Base-by-base conservation (phyloP, 2,329 filamentous ascomycete genomes). In the Monosporascus sp. region DNA sequence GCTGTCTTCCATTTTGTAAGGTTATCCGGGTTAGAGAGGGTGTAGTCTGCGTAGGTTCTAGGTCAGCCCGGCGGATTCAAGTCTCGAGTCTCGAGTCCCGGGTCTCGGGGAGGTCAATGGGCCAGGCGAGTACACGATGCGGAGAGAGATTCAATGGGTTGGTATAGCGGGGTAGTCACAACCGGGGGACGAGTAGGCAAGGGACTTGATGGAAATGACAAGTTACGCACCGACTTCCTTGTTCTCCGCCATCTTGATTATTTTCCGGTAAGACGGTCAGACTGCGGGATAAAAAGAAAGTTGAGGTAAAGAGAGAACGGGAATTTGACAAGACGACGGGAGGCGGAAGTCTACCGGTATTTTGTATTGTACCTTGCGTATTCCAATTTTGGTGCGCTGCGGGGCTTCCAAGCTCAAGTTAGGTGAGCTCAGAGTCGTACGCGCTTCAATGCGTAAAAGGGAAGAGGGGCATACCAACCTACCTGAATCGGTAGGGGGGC, bases 1-100 rank as follows among this genome's bases (percentile, higher is more conserved):
- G 94, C 94, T 62, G 89, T 92, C 86, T 96, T 97, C 83, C 97
- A 97, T 82, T 97, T 99, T 77, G 94, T 97, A 66, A 99, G 83
- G 67, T 91, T 97, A 73, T 95, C 89, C 57, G 89, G 90, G 80
- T 95, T 94, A 74, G 86, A 89, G 73, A 97, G 85, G 63, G 89
- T 83, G 78, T 95, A 92, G 73, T 96, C 90, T 96, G 64, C n/a
- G 47, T 39, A 45, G 27, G 46, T 54, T 35, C 46, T 52, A 51
- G 25, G 51, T 66, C 52, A 65, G 64, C 57, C 52, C 14, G 47
- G 17, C 5, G 31, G 31, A 37, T 18, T 22, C 43, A 36, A 50
- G 31, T 15, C 31, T 49, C 27, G 31, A 49, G 47, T 27, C 25
- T 51, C 55, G 50, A 55, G 17, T 41, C 17, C 38, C 38, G n/a